Percentiles rank a stretch among this genome's conserved stretches.
These are phyloP conservation scores for Salix koriyanagi DNA, from an alignment of 345 rosid species.

Conservation along the genomic window DNA sequence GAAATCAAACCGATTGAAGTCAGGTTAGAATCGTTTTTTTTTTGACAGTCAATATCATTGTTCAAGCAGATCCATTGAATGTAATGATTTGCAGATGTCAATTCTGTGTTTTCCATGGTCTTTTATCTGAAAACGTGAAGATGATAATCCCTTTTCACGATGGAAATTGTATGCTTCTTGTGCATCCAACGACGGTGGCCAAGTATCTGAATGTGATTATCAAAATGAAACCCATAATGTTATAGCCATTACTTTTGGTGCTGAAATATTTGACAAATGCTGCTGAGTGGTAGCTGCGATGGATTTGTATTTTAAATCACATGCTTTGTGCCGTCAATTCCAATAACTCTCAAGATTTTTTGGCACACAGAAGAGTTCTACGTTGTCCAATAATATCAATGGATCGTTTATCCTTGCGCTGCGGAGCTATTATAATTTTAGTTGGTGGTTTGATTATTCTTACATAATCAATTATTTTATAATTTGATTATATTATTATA, in stretches of 20 bases:
- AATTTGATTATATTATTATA: no score
- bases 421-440: no score
- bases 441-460: no score
- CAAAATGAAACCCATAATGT: not conserved
- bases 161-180: not conserved
- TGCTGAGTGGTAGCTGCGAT: not conserved
- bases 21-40: slow-evolving; percentile 14
- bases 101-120: slow-evolving; percentile 10
- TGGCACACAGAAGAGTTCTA: no score
- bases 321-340: not conserved
- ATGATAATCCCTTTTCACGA: not conserved
- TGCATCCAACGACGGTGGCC: not conserved
- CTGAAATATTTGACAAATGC: not conserved
- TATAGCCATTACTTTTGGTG: not conserved
- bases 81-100: slow-evolving; percentile 23
- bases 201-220: not conserved
- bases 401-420: no score
- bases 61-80: slow-evolving; percentile 18
- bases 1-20: slow-evolving; percentile 15
- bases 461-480: no score
- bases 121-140: slow-evolving; percentile 14
- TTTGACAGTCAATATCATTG: slow-evolving; percentile 18
- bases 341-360: no score
- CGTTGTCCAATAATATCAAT: no score
- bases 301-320: not conserved